Conservation (phyloP, 306 rosid species). For the Trifolium subterraneum region DNA sequence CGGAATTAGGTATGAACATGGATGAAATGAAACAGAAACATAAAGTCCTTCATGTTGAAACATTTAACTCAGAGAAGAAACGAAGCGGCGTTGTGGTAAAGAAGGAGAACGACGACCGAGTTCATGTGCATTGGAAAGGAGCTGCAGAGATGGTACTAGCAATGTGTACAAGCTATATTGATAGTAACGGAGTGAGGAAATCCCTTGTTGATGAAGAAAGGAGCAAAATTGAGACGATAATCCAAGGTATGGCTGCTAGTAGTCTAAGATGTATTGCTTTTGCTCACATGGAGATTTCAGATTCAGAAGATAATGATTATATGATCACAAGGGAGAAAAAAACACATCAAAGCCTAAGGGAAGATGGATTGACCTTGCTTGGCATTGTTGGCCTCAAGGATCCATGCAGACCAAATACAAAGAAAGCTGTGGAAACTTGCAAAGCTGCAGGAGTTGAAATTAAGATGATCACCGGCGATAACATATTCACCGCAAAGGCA, state of each 20-base stretch:
- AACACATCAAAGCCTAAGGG: conserved; percentile 42
- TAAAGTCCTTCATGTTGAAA: conserved; percentile 70
- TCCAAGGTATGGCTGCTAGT: conserved; percentile 90
- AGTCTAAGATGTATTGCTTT: conserved; percentile 90
- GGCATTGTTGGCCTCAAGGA: conserved; percentile 89
- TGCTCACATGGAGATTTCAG: conserved; percentile 58
- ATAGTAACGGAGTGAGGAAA: conserved; percentile 51
- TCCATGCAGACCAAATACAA: conserved; percentile 74
- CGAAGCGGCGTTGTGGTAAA: conserved; percentile 74
- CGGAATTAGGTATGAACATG: conserved; percentile 68
- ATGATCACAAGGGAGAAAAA: conserved; percentile 37
- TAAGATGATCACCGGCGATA: conserved; percentile 92
- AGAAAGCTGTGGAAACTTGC: conserved; percentile 66
- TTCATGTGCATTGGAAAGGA: conserved; percentile 89
- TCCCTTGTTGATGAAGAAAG: conserved; percentile 61
- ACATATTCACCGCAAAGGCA: conserved; percentile 87
- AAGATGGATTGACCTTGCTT: conserved; percentile 65
- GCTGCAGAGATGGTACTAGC: conserved; percentile 88
- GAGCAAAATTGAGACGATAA: conserved; percentile 51
- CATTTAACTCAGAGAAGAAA: conserved; percentile 85
- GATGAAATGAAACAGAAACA: conserved; percentile 60
- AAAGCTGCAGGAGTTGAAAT: conserved; percentile 72
- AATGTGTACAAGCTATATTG: conserved; percentile 68
- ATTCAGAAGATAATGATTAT: conserved; percentile 51
- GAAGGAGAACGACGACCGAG: conserved; percentile 49